Conservation (phyloP, 306 rosid genomes). For the Cucurbita pepo region DNA sequence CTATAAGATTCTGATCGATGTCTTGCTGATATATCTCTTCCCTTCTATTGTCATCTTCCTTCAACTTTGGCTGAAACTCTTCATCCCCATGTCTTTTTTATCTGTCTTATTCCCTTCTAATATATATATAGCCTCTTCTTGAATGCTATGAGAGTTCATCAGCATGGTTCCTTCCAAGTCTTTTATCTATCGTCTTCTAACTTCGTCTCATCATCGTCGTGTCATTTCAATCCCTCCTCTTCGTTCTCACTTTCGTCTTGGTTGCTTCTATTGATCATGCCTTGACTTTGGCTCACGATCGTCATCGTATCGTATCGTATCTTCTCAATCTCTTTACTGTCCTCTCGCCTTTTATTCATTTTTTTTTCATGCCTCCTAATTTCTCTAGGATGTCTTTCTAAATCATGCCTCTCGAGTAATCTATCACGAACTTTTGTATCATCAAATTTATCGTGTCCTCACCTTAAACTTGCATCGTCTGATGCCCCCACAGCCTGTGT, state of each 20-base stretch:
- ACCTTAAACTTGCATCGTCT: constrained; percentile 26
- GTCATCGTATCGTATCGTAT: no score
- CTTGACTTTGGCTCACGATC: constrained; percentile 9
- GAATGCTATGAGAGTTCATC: constrained; percentile 32
- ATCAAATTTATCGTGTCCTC: constrained; percentile 65
- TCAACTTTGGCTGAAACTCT: constrained; percentile 4
- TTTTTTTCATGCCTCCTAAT: constrained; percentile 28
- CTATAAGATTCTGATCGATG: constrained; percentile 1
- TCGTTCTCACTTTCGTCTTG: constrained; percentile 22
- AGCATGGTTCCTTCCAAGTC: constrained; percentile 13
- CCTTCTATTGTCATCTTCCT: constrained; percentile 16
- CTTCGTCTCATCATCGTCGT: constrained; percentile 20
- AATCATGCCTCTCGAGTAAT: constrained; percentile 21
- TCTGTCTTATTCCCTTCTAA: constrained; percentile 32
- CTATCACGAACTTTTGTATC: constrained; percentile 27
- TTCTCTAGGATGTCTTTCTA: constrained; percentile 24
- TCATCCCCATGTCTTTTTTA: constrained; percentile 5
- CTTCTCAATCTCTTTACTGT: constrained; percentile 6
- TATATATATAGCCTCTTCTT: constrained; percentile 33
- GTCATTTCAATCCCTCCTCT: constrained; percentile 26
- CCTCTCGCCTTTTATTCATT: constrained; percentile 18
- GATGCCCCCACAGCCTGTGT: no score
- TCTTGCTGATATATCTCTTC: constrained; percentile 30
- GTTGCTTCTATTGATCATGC: constrained; percentile 21
- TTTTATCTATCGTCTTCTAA: constrained; percentile 34